These are phyloP conservation scores for Lepiota brunneoincarnata DNA, from an alignment of 768 basidiomycete genomes.

Conservation along the genomic window DNA sequence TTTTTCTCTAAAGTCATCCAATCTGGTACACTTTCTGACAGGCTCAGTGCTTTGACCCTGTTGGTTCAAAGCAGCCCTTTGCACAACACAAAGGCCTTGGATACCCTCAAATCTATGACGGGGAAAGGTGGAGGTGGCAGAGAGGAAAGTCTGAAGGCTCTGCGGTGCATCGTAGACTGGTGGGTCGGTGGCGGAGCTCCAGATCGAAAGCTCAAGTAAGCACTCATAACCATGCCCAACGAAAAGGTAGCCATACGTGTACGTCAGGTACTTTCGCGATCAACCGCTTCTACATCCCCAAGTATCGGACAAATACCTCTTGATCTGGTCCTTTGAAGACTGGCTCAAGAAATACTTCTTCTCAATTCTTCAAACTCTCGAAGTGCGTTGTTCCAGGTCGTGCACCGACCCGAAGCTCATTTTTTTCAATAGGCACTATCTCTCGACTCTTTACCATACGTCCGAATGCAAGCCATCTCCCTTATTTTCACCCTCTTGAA, in stretches of 20 bases:
- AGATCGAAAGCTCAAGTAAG: conserved; percentile 79
- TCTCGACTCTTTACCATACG: conserved; percentile 82
- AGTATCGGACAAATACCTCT: conserved; percentile 67
- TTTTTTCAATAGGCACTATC: conserved; percentile 59
- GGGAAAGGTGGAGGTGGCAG: conserved; percentile 84
- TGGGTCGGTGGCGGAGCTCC: conserved; percentile 96
- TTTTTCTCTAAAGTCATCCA: conserved; percentile 86
- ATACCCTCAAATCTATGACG: conserved; percentile 71
- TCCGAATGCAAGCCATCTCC: conserved; percentile 80
- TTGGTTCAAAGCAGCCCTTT: conserved; percentile 86
- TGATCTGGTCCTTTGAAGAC: conserved; percentile 93
- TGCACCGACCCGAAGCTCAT: not conserved
- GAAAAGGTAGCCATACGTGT: conserved; percentile 3
- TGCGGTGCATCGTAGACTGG: conserved; percentile 94
- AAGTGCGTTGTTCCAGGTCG: conserved; percentile 45
- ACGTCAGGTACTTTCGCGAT: conserved; percentile 81
- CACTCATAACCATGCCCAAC: conserved; percentile 8
- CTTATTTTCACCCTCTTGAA: conserved; percentile 78
- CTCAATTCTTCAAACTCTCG: conserved; percentile 83
- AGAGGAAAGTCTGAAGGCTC: conserved; percentile 89
- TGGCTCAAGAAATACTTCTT: conserved; percentile 99
- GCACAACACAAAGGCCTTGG: conserved; percentile 81
- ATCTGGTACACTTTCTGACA: conserved; percentile 88
- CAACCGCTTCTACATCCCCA: conserved; percentile 68
- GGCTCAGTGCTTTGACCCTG: conserved; percentile 86